Base-by-base conservation (phyloP, 2,329 filamentous ascomycete species). In the Fusarium circinatum region DNA sequence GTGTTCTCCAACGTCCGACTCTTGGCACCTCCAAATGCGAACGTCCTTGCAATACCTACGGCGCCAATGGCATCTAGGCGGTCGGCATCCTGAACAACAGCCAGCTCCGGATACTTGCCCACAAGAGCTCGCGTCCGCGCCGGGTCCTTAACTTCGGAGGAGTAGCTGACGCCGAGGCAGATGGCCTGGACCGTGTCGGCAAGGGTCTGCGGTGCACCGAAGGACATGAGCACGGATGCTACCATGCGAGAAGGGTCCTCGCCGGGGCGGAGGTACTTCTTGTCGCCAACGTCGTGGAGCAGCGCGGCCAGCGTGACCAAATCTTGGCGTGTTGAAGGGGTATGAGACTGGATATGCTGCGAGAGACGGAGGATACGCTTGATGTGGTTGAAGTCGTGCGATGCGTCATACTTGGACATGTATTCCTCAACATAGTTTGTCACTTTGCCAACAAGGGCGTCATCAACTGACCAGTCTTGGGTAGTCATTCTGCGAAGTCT, bases 81-180 rank as follows among this genome's bases (percentile, higher is more conserved):
- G 84, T 98, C 96, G 8, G 95, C 95, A 82, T 98, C 96, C 83
- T 98, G 95, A 38, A 98, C 94, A 54, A 97, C 89, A 0, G 90
- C 95, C 39, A 85, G 78, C 75, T 84, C 83, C 3, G 94, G 94
- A 80, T 93, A 85, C 36, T 83, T 79, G 11, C 79, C 80, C n/a
- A 97, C 85, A n/a, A 95, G 85, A 4, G 84, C 82, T n/a, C 82
- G 82, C 14, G 94, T 90, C 18, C 84, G 82, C 11, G 82, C 83
- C 2, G 92, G 91, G 78, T 95, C 86, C 76, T 88, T 89, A 55
- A 89, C 85, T 82, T 98, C 95, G 73, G 88, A 87, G 7, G 89
- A 91, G 84, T 94, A 98, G 71, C 93, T 94, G 24, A 98, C 94
- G 61, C 93, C 89, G 14, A 90, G 87, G 74, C 92, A 94, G 65